Conservation (phyloP, 257 asterid genomes). For the Ballota nigra region DNA sequence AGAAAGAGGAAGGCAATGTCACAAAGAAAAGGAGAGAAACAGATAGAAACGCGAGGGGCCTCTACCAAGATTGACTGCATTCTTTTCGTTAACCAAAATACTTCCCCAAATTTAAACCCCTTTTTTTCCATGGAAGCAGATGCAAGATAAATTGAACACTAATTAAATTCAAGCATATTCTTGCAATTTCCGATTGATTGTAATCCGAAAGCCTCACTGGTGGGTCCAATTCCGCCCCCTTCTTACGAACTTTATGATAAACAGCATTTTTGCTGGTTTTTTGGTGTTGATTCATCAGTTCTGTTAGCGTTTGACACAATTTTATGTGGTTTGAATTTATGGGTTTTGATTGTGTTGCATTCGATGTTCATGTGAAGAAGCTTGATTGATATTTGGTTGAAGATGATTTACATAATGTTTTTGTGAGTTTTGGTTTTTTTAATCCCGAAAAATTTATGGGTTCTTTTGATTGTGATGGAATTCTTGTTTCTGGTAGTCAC, state of each 20-base stretch:
- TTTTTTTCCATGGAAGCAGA: background rate
- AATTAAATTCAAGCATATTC: constrained; percentile 13
- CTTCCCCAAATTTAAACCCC: constrained; percentile 24
- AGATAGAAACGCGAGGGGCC: constrained; percentile 63
- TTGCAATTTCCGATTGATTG: constrained; percentile 19
- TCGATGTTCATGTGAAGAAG: constrained; percentile 3
- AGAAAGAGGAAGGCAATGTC: constrained; percentile 6
- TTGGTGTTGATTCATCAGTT: constrained; percentile 24
- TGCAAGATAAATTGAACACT: background rate
- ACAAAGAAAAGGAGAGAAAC: constrained; percentile 36
- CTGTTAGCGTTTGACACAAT: constrained; percentile 19
- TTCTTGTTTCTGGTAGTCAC: constrained; percentile 11
- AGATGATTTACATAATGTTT: constrained; percentile 22
- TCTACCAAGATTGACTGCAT: constrained; percentile 30
- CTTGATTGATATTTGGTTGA: constrained; percentile 21
- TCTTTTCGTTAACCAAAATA: constrained; percentile 13
- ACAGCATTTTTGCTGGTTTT: constrained; percentile 8
- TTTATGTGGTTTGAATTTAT: constrained; percentile 5
- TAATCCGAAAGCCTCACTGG: constrained; percentile 33
- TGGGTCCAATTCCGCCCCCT: constrained; percentile 24
- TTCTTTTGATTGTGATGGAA: background rate
- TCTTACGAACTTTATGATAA: constrained; percentile 12
- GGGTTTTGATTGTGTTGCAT: constrained; percentile 22
- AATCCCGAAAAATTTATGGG: constrained; percentile 13
- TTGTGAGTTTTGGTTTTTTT: constrained; percentile 17